Percentiles rank a stretch among this genome's conserved stretches.
These are phyloP conservation scores for Beauveria sp. DNA, from an alignment of 2,329 filamentous ascomycete species.

Conservation along the genomic window DNA sequence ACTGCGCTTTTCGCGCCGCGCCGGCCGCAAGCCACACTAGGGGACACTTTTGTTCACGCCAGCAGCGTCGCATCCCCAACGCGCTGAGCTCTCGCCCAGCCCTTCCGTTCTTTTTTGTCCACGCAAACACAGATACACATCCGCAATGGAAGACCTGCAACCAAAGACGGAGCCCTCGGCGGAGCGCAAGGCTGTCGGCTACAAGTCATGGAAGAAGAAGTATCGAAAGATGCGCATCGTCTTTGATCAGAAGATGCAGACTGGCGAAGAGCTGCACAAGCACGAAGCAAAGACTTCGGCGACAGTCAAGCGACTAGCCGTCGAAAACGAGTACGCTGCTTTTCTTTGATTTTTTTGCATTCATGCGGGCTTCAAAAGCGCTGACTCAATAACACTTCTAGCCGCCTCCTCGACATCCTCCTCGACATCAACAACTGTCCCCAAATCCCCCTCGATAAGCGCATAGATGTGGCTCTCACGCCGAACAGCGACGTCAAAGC, in stretches of 20 bases:
- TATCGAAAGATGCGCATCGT: constrained; percentile 82
- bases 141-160: constrained; percentile 26
- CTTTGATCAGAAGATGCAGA: constrained; percentile 71
- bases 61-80: not conserved
- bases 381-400: constrained; percentile 29
- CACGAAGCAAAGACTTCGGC: constrained; percentile 74
- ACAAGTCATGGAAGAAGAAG: constrained; percentile 81
- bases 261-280: constrained; percentile 75
- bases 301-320: constrained; percentile 73
- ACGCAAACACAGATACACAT: not conserved
- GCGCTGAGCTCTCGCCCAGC: not conserved
- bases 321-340: constrained; percentile 77
- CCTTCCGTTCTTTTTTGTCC: not conserved
- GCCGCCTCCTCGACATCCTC: constrained; percentile 80
- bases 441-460: constrained; percentile 67
- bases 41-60: not conserved
- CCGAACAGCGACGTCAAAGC: constrained; percentile 34
- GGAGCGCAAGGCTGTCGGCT: constrained; percentile 34
- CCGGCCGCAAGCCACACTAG: not conserved
- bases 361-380: constrained; percentile 1
- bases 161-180: constrained; percentile 37
- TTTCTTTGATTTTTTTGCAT: too few species aligned
- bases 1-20: not conserved
- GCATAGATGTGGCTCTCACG: constrained; percentile 60
- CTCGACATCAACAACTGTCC: constrained; percentile 81